Conservation (phyloP, 495 filamentous ascomycete genomes). For the Talaromyces wortmannii region DNA sequence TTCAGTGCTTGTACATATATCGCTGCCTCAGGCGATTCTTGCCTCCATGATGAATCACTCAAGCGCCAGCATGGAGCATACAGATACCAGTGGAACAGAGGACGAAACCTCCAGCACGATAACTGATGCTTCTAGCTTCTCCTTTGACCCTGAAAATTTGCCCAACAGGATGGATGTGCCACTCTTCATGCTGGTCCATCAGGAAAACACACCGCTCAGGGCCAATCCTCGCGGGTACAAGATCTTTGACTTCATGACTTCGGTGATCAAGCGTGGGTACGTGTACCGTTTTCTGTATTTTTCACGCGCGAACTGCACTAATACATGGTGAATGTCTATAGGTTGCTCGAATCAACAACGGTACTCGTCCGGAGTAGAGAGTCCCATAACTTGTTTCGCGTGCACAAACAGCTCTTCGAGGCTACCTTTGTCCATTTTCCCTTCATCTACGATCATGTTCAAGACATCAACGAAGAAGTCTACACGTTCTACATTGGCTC, state of each 20-base stretch:
- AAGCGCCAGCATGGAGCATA: too few species aligned
- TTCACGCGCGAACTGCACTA: background rate
- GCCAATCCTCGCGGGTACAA: background rate
- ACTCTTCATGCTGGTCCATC: background rate
- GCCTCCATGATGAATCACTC: too few species aligned
- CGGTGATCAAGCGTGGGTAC: background rate
- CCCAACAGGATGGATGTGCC: background rate
- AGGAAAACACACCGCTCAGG: background rate
- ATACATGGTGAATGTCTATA: background rate
- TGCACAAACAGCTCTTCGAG: background rate
- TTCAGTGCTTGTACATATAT: too few species aligned
- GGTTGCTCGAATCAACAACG: background rate
- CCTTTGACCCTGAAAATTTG: background rate
- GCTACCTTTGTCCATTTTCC: background rate
- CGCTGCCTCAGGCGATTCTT: too few species aligned
- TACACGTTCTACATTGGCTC: background rate
- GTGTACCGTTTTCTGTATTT: background rate
- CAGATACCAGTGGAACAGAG: too few species aligned
- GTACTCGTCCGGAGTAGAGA: background rate
- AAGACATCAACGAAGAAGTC: background rate
- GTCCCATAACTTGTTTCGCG: background rate
- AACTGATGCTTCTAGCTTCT: too few species aligned
- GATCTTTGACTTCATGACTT: background rate
- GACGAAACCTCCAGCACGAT: too few species aligned
- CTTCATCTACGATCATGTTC: background rate